Evolutionary conservation across 805 yeast species (phyloP), one percentile per base, ranked within the genome.

Genomic region (Ogataea dorogensis): DNA sequence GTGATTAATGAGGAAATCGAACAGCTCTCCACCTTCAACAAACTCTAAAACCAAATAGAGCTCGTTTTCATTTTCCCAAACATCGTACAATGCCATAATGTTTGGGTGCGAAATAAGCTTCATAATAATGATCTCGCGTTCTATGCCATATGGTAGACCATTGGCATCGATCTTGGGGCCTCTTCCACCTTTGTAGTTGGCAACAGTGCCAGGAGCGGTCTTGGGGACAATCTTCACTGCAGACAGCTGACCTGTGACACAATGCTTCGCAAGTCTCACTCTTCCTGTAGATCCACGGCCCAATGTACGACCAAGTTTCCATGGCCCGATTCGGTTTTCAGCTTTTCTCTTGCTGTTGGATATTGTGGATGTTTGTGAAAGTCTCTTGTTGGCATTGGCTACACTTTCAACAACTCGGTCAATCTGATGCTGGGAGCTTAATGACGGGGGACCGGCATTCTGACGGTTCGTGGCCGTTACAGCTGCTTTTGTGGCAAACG

Each of bases 121-220:
- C 98, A 91, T 93, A 50, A 93, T 93, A 51, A 93, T 89, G 46
- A 93, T 95, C 59, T 93, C 98, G 48, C 98, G 75, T 64, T 93
- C 98, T 28, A 93, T 91, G 24, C 98, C 98, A 58, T 91, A 88
- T 3, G 96, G 95, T 40, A 85, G 71, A 1, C 87, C 86, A 40
- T 53, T 53, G n/a, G 49, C 50, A 36, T 55, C 61, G 14, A 51
- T 44, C 31, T 49, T 49, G 15, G 51, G 40, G 19, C 41, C 46
- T 30, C 40, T 49, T n/a, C 46, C 44, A 11, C 39, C 33, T 19
- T 63, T 47, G 54, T 56, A 41, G 47, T 17, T 50, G 58, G 42
- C 54, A 48, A 23, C 39, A 32, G 24, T 42, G 21, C 23, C 37
- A 20, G 42, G 23, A 33, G 47, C 33, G 9, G 77, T 70, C 56